Evolutionary conservation across 2,329 filamentous ascomycete species (phyloP).

Genomic region (Macrophomina tecta): DNA sequence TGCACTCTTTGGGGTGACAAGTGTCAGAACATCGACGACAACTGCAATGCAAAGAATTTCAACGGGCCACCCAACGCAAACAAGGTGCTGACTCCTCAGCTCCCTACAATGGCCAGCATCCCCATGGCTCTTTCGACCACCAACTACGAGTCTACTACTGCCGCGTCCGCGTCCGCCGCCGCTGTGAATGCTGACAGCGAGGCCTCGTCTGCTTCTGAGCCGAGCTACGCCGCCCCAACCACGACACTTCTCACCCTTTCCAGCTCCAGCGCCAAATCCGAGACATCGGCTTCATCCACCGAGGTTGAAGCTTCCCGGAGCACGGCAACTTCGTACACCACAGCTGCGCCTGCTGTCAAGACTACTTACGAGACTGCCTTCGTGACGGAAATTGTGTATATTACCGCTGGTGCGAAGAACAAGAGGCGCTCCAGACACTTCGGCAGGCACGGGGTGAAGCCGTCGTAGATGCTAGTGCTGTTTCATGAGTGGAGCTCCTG

Average conservation of each 20-base stretch:
- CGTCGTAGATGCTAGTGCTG: background rate
- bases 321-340: background rate
- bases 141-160: conserved; percentile 17
- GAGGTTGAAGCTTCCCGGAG: conserved; percentile 2
- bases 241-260: conserved; percentile 1
- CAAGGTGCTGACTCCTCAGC: conserved; percentile 45
- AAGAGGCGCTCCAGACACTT: conserved; percentile 15
- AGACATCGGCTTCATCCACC: background rate
- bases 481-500: background rate
- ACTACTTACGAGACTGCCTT: conserved; percentile 15
- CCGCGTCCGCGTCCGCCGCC: background rate
- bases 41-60: conserved; percentile 50
- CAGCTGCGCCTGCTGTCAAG: conserved; percentile 13
- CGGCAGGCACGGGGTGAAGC: conserved; percentile 11
- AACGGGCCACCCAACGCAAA: conserved; percentile 52
- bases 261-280: background rate
- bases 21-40: conserved; percentile 57
- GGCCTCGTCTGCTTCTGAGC: background rate
- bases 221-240: conserved; percentile 6
- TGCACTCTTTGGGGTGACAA: conserved; percentile 69
- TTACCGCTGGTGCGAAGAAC: conserved; percentile 4
- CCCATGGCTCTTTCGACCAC: conserved; percentile 25
- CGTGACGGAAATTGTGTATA: conserved; percentile 19
- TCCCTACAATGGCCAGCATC: conserved; percentile 31
- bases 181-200: background rate